Evolutionary conservation across 805 yeast genomes (phyloP).

Genomic region (Lachancea dasiensis): DNA sequence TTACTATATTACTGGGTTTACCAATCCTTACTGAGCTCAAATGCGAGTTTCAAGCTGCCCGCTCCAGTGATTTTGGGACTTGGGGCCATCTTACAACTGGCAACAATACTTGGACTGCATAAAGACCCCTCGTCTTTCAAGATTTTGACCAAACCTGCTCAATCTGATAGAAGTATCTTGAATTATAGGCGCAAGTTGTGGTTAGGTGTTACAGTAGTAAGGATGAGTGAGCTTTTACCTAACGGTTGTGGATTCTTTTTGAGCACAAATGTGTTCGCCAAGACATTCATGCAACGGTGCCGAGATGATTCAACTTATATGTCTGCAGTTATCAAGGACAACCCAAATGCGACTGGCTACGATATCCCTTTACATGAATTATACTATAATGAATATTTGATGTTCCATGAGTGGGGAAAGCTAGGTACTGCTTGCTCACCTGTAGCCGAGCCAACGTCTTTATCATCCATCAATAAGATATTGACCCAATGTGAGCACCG

Average conservation of each 20-base stretch:
- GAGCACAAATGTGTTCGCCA: neutral
- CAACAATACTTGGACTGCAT: slow-evolving; percentile 8
- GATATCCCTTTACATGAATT: slow-evolving; percentile 7
- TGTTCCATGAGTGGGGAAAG: slow-evolving; percentile 1
- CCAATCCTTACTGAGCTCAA: neutral
- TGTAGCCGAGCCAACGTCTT: neutral
- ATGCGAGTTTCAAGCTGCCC: neutral
- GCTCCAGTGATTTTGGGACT: neutral
- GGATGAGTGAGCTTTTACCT: slow-evolving; percentile 4
- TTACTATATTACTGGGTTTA: slow-evolving; percentile 16
- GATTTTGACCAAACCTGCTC: neutral
- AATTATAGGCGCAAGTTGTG: slow-evolving; percentile 11
- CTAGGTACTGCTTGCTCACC: slow-evolving; percentile 1
- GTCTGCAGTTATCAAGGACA: slow-evolving; percentile 1
- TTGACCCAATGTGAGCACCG: neutral
- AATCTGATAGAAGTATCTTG: neutral
- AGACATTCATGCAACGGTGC: neutral
- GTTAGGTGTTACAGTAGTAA: slow-evolving; percentile 3
- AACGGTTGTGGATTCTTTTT: slow-evolving; percentile 1
- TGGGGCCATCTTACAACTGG: slow-evolving; percentile 2
- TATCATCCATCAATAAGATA: neutral
- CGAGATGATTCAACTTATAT: neutral
- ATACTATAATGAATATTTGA: slow-evolving; percentile 4
- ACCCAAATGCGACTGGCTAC: neutral
- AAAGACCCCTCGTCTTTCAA: slow-evolving; percentile 8